These are phyloP conservation scores for Salvia rosmarinus DNA, from an alignment of 257 asterid genomes.

Conservation along the genomic window DNA sequence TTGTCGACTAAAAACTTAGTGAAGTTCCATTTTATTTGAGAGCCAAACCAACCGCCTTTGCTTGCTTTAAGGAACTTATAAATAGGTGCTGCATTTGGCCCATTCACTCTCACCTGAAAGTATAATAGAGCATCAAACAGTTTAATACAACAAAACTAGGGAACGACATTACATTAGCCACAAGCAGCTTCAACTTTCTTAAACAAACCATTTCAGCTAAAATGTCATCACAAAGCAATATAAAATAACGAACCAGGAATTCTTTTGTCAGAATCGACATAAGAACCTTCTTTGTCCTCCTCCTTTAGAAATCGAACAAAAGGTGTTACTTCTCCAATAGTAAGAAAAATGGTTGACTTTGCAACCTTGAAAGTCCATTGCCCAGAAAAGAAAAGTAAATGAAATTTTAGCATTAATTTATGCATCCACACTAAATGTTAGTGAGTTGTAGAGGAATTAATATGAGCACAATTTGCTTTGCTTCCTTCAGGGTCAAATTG, in stretches of 20 bases:
- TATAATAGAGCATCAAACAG: slow-evolving; percentile 3
- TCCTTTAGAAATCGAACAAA: too few relatives aligned
- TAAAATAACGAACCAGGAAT: too few relatives aligned
- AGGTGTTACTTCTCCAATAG: too few relatives aligned
- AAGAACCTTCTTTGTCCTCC: too few relatives aligned
- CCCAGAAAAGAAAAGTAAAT: not conserved
- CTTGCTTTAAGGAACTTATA: slow-evolving; percentile 79
- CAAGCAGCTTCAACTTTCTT: slow-evolving; percentile 1
- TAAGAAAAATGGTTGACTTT: not conserved
- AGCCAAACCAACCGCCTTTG: slow-evolving; percentile 60
- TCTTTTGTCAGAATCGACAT: too few relatives aligned
- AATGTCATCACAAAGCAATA: not conserved
- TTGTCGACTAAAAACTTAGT: slow-evolving; percentile 87
- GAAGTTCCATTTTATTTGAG: slow-evolving; percentile 89
- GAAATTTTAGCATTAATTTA: slow-evolving; percentile 11
- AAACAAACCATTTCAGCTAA: too few relatives aligned
- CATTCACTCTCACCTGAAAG: slow-evolving; percentile 78
- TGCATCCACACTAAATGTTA: slow-evolving; percentile 1
- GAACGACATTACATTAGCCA: slow-evolving; percentile 4
- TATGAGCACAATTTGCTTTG: slow-evolving; percentile 7
- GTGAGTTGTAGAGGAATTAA: not conserved
- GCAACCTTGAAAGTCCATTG: not conserved
- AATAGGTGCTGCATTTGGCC: slow-evolving; percentile 67
- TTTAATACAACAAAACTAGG: not conserved
- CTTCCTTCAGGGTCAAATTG: too few relatives aligned